Evolutionary conservation across 805 yeast genomes (phyloP).

Genomic region (Maudiozyma bulderi): DNA sequence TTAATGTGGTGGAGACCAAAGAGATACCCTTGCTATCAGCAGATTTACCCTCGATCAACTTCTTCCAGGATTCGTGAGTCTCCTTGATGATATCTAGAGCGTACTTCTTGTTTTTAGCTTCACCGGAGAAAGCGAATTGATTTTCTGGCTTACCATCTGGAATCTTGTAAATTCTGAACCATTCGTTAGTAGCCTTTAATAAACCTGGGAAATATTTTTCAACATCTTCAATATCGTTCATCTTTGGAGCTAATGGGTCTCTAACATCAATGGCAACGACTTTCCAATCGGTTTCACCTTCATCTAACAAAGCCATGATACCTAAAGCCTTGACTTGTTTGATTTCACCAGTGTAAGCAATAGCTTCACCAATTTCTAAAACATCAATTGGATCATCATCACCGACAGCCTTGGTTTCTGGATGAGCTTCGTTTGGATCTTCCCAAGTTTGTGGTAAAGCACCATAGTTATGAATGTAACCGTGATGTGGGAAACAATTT

Average conservation of each 20-base stretch:
- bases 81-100: constrained; percentile 78
- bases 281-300: constrained; percentile 88
- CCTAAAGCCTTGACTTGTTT: constrained; percentile 89
- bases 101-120: constrained; percentile 76
- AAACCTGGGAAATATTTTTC: constrained; percentile 85
- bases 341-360: constrained; percentile 61
- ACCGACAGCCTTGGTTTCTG: constrained; percentile 62
- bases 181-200: constrained; percentile 86
- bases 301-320: constrained; percentile 88
- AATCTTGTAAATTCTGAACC: constrained; percentile 97
- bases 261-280: constrained; percentile 78
- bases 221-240: constrained; percentile 87
- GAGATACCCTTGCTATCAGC: constrained; percentile 55
- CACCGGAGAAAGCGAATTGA: constrained; percentile 93
- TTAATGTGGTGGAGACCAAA: constrained; percentile 67
- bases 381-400: constrained; percentile 85
- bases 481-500: constrained; percentile 98
- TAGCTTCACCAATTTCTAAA: constrained; percentile 67
- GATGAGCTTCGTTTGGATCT: constrained; percentile 54
- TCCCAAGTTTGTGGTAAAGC: constrained; percentile 96
- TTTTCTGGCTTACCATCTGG: constrained; percentile 98
- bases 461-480: constrained; percentile 97
- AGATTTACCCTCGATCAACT: constrained; percentile 54
- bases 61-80: constrained; percentile 78
- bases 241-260: constrained; percentile 82